Evolutionary conservation across 495 filamentous ascomycete genomes (phyloP).

Genomic region (Friedmanniomyces simplex): DNA sequence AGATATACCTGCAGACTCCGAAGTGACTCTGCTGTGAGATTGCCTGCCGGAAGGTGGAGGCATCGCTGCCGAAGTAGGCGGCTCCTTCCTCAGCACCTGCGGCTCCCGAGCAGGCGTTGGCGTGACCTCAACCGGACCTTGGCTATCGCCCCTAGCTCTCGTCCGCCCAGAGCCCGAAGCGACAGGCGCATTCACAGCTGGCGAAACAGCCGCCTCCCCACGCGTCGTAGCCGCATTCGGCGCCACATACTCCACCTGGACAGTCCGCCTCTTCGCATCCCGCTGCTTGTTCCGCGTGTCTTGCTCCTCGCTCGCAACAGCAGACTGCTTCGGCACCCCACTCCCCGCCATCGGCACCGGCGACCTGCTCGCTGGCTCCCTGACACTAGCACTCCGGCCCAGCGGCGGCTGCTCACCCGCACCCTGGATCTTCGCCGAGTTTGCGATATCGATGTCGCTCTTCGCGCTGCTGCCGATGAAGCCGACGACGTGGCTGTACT

Average conservation of each 20-base stretch:
- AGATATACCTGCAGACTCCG: constrained; percentile 42
- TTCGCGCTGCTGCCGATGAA: constrained; percentile 94
- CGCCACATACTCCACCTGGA: constrained; percentile 96
- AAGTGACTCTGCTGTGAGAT: constrained; percentile 43
- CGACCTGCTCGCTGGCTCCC: constrained; percentile 65
- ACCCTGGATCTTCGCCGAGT: constrained; percentile 61
- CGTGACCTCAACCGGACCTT: constrained; percentile 38
- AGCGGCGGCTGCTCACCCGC: constrained; percentile 50
- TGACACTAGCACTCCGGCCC: constrained; percentile 78
- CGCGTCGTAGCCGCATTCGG: constrained; percentile 71
- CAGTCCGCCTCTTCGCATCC: constrained; percentile 85
- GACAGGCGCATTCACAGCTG: constrained; percentile 25
- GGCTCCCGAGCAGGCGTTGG: constrained; percentile 2
- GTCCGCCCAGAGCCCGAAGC: constrained; percentile 31
- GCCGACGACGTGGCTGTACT: constrained; percentile 87
- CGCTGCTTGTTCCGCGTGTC: constrained; percentile 29
- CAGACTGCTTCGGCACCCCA: constrained; percentile 62
- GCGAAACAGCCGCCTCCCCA: constrained; percentile 40
- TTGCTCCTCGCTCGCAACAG: constrained; percentile 52
- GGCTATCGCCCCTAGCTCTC: constrained; percentile 41
- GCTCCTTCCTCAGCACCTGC: constrained; percentile 11
- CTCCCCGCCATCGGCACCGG: constrained; percentile 40
- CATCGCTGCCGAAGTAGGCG: constrained; percentile 27
- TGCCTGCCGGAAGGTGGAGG: constrained; percentile 38
- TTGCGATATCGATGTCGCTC: constrained; percentile 72